These are phyloP conservation scores for Vachellia pachyceras DNA, from an alignment of 306 rosid species.

Conservation along the genomic window DNA sequence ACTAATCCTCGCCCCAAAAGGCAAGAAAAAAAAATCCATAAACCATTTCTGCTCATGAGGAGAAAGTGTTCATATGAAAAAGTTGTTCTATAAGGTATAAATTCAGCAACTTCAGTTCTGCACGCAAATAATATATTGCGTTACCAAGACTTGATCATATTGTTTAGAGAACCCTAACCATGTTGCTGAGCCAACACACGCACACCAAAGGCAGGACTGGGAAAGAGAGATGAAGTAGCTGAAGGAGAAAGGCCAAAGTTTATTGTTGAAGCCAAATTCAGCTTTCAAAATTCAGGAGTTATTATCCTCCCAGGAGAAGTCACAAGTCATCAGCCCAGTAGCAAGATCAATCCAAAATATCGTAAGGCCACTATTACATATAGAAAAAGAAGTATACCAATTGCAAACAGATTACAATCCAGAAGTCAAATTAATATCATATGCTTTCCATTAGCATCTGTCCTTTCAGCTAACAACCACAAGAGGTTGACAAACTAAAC, in stretches of 20 bases:
- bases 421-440: neutral
- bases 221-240: neutral
- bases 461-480: neutral
- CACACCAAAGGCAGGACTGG: neutral
- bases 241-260: constrained; percentile 1
- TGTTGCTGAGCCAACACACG: neutral
- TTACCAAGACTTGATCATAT: neutral
- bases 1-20: neutral
- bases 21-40: too few species aligned
- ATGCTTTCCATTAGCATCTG: neutral
- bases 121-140: neutral
- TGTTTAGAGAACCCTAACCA: neutral
- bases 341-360: neutral
- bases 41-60: constrained; percentile 7
- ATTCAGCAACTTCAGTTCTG: neutral
- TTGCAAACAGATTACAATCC: constrained; percentile 1
- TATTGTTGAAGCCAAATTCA: neutral
- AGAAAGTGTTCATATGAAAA: neutral
- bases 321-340: neutral
- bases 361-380: neutral
- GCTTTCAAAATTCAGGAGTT: neutral
- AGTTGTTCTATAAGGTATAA: neutral
- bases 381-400: neutral
- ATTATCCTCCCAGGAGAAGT: neutral
- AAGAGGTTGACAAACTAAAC: neutral